Percentiles rank a stretch among this genome's conserved stretches.
Conservation (phyloP, 192 early-diverging fungal species). For the Backusella macrospora region DNA sequence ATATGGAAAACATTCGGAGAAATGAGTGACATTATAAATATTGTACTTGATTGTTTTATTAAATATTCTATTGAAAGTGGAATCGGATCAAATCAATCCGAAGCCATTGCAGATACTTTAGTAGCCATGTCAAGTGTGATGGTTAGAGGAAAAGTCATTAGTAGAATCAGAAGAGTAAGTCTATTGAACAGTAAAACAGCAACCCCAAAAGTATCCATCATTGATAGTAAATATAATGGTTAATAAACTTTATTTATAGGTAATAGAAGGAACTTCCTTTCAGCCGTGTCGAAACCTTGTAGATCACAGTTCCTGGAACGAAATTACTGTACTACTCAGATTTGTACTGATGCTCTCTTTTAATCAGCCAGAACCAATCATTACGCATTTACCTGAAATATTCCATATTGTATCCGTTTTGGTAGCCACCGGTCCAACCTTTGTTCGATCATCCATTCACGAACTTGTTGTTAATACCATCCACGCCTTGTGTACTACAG, state of each 20-base stretch:
- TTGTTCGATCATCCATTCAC: constrained; percentile 83
- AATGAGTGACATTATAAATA: constrained; percentile 75
- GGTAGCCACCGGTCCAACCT: constrained; percentile 76
- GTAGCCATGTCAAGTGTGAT: constrained; percentile 77
- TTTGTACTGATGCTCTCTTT: constrained; percentile 88
- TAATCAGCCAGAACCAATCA: constrained; percentile 68
- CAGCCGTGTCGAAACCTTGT: constrained; percentile 67
- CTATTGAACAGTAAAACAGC: constrained; percentile 54
- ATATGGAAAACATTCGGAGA: constrained; percentile 79
- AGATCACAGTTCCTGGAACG: constrained; percentile 81
- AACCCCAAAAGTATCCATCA: constrained; percentile 53
- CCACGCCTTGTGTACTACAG: constrained; percentile 69
- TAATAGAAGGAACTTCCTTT: constrained; percentile 57
- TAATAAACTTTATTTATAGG: constrained; percentile 4
- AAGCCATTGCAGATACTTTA: constrained; percentile 83
- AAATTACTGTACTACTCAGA: constrained; percentile 86
- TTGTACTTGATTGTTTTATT: constrained; percentile 79
- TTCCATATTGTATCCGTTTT: constrained; percentile 82
- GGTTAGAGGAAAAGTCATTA: constrained; percentile 79
- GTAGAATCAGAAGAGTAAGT: constrained; percentile 71
- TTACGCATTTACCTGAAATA: constrained; percentile 78
- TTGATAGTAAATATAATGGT: neutral
- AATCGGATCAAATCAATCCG: constrained; percentile 72
- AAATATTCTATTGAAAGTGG: constrained; percentile 76
- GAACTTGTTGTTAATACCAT: constrained; percentile 89